Base-by-base conservation (phyloP, 2,329 filamentous ascomycete species). In the Leptographium galeiforme region DNA sequence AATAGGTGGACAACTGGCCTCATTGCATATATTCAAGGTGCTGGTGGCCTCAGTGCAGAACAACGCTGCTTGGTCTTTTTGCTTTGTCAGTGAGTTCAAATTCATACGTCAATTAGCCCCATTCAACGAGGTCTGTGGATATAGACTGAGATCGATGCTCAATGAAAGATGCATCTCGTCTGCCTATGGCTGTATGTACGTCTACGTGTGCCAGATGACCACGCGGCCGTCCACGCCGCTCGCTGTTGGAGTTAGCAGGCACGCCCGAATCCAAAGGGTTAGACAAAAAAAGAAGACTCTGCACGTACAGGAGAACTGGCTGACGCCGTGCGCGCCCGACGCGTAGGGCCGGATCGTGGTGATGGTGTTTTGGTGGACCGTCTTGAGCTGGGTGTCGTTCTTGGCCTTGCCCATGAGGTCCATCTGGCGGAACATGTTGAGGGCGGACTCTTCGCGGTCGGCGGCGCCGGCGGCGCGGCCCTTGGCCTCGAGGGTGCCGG, bases 361-460 rank as follows among this genome's bases (percentile, higher is more conserved):
- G 65, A 98, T 87, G 32, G 90, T 95, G 71, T 98, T 98, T 68
- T 98, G 93, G 70, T 98, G 93, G 48, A 93, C 82, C 12, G 93
- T 97, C 72, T 89, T 93, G 61, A 98, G 76, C 72, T 95, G 87
- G 5, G 90, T 96, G 67, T 97, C 90, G 63, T 95, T 89, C 65
- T 88, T 88, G 53, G 77, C 74, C 71, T 95, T 95, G 57, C 93
- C 93, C 77, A 93, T 95, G 59, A 98, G 77, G 69, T 98, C 93
- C 93, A 98, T 97, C 73, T 96, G 90, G 63, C 83, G 82, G 73
- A 98, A 98, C 89, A 97, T 95, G 70, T 97, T 95, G 67, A 96
- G 74, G 30, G 93, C 93, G 59, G 87, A 93, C 68, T 97, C 93
- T 70, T 97, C 93, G 36, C 85, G 78, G 53, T 80, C 78, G 55